Evolutionary conservation across 805 yeast genomes (phyloP).

Genomic region (Lipomyces yamanashiensis): DNA sequence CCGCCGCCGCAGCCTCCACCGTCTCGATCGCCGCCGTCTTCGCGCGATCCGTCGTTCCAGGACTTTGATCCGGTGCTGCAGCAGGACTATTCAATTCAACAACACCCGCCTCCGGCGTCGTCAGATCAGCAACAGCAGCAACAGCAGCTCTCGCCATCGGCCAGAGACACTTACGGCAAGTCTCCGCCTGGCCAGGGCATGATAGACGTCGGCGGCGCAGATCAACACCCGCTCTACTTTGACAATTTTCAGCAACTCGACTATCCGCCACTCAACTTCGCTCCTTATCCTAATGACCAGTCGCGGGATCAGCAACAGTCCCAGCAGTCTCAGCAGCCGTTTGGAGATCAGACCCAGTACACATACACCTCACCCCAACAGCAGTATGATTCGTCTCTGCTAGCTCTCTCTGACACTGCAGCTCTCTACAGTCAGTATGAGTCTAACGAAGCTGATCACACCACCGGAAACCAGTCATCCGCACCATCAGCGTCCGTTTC

Average conservation of each 20-base stretch:
- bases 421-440: conserved; percentile 7
- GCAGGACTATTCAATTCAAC: neutral
- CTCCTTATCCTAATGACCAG: no score
- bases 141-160: conserved; percentile 3
- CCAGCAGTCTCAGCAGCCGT: conserved; percentile 7
- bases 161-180: neutral
- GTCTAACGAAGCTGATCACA: neutral
- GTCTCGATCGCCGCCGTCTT: conserved; percentile 10
- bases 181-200: neutral
- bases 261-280: neutral
- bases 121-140: neutral
- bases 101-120: neutral
- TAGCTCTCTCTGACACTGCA: conserved; percentile 6
- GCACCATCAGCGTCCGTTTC: neutral
- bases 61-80: conserved; percentile 3
- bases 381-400: conserved; percentile 6
- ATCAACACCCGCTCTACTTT: neutral
- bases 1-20: conserved; percentile 4
- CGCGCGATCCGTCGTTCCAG: neutral
- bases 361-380: neutral
- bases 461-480: neutral
- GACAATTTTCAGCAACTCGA: neutral
- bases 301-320: neutral
- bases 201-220: conserved; percentile 10
- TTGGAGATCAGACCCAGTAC: neutral